These are phyloP conservation scores for Cotoneaster glaucophyllus DNA, from an alignment of 306 rosid species.

Conservation along the genomic window DNA sequence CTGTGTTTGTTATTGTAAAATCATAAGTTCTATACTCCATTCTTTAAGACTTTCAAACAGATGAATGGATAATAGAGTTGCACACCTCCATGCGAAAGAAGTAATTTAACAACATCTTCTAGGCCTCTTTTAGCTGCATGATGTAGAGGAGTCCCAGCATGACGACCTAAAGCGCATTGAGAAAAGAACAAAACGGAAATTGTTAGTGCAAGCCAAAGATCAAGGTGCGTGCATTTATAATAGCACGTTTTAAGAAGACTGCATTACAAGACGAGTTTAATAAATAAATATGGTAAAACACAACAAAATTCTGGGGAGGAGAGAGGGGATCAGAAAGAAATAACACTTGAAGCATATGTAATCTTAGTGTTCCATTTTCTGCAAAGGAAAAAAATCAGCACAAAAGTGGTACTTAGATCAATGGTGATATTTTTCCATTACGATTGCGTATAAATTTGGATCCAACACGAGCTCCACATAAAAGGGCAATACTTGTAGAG, in stretches of 20 bases:
- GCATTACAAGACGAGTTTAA: not conserved
- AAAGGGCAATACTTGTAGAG: not conserved
- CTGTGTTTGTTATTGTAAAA: not conserved
- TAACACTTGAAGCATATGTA: not conserved
- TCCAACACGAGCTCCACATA: not conserved
- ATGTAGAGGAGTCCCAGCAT: conserved; percentile 90
- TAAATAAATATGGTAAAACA: not conserved
- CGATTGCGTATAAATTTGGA: not conserved
- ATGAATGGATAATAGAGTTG: not conserved
- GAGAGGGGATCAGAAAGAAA: not conserved
- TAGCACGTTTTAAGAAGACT: not conserved
- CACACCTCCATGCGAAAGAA: conserved; percentile 76
- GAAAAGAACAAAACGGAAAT: not conserved
- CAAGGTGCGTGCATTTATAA: not conserved
- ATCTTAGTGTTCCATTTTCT: not conserved
- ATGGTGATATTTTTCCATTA: not conserved
- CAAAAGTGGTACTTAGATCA: not conserved
- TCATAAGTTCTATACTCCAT: not conserved
- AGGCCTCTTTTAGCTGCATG: conserved; percentile 96
- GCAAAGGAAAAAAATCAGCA: not conserved
- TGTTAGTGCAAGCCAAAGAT: not conserved
- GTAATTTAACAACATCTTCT: conserved; percentile 62
- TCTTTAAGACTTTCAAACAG: not conserved
- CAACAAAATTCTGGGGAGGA: not conserved
- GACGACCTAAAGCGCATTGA: conserved; percentile 41